Evolutionary conservation across 331 rosid species (phyloP).

Genomic region (Saraca asoca): DNA sequence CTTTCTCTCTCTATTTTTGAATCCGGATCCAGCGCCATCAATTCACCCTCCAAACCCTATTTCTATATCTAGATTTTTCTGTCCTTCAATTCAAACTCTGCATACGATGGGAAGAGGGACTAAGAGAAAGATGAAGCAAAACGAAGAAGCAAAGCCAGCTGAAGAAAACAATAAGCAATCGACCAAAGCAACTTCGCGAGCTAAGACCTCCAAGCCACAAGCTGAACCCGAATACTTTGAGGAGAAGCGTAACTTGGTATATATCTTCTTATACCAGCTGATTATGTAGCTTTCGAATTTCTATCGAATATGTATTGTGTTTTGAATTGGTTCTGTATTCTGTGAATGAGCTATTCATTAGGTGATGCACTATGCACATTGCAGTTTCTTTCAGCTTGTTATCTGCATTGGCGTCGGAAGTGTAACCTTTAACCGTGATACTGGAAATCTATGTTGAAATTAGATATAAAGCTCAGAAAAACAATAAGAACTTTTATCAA

Average conservation of each 20-base stretch:
- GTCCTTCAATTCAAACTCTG: background rate
- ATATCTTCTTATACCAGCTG: background rate
- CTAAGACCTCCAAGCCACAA: constrained; percentile 48
- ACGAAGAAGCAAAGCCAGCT: constrained; percentile 41
- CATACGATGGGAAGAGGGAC: constrained; percentile 61
- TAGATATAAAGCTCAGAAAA: too few species aligned
- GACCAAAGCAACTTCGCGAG: constrained; percentile 40
- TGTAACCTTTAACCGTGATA: too few species aligned
- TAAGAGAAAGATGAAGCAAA: constrained; percentile 62
- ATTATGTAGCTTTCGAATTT: background rate
- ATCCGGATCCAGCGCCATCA: constrained; percentile 72
- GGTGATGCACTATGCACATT: background rate
- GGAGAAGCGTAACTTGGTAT: constrained; percentile 88
- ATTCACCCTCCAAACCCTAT: constrained; percentile 53
- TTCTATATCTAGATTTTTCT: background rate
- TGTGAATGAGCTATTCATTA: too few species aligned
- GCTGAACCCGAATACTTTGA: constrained; percentile 80
- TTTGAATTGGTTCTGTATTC: background rate
- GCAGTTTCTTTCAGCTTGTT: background rate
- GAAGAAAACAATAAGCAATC: constrained; percentile 29
- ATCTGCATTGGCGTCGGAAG: too few species aligned
- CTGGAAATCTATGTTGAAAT: too few species aligned
- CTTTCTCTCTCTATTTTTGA: constrained; percentile 33
- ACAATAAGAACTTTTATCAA: too few species aligned
- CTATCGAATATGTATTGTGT: background rate